These are phyloP conservation scores for Phytophthora sp. DNA, from an alignment of 352 stramenopile species.

Conservation along the genomic window DNA sequence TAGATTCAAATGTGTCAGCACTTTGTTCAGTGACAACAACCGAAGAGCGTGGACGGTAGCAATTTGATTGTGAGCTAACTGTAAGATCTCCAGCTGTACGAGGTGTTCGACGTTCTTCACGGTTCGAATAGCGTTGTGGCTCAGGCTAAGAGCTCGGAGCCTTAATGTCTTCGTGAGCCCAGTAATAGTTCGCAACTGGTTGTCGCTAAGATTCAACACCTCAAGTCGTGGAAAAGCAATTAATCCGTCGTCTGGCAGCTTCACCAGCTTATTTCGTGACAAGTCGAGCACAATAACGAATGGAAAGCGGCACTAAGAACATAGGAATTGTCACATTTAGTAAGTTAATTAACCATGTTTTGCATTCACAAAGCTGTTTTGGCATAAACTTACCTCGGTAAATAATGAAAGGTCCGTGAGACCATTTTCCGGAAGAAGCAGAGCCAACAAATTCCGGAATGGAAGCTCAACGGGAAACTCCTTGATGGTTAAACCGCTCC, in stretches of 20 bases:
- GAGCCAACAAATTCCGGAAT: conserved; percentile 64
- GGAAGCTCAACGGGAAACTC: conserved; percentile 58
- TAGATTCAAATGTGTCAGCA: conserved; percentile 70
- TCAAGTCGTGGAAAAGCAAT: conserved; percentile 66
- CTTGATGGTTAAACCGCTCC: conserved; percentile 45
- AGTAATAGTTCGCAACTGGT: conserved; percentile 60
- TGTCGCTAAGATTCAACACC: conserved; percentile 65
- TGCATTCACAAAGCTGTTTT: neutral
- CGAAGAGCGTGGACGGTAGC: conserved; percentile 55
- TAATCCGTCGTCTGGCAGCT: conserved; percentile 58
- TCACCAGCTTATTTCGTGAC: conserved; percentile 65
- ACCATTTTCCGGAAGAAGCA: conserved; percentile 68
- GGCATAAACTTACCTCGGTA: conserved; percentile 49
- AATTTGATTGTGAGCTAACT: conserved; percentile 61
- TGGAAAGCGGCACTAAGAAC: conserved; percentile 61
- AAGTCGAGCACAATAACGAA: conserved; percentile 61
- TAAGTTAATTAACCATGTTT: neutral
- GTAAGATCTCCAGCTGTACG: conserved; percentile 59
- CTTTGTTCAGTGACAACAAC: conserved; percentile 77
- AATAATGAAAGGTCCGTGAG: conserved; percentile 60
- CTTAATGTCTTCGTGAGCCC: conserved; percentile 64
- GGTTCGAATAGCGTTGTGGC: conserved; percentile 57
- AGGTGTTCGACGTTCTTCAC: conserved; percentile 85
- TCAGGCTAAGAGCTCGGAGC: conserved; percentile 64
- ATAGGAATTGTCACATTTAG: conserved; percentile 4